Evolutionary conservation across 768 basidiomycete species (phyloP).

Genomic region (Termitomyces sp.): DNA sequence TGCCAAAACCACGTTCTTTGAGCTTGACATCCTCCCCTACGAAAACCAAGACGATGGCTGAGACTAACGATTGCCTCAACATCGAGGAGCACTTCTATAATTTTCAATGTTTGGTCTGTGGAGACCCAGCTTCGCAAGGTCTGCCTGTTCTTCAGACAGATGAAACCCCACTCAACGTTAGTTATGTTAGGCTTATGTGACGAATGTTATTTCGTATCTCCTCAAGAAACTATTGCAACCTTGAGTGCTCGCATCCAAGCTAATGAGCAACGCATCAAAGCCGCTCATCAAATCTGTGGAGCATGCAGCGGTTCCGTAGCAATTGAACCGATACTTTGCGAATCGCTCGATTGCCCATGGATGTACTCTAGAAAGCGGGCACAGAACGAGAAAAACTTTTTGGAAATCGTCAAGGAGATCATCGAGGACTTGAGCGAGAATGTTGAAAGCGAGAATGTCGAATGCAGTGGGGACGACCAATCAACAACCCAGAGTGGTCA

Average conservation of each 20-base stretch:
- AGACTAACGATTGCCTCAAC: constrained; percentile 37
- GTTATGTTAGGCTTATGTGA: constrained; percentile 56
- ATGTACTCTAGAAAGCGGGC: constrained; percentile 67
- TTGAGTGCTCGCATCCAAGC: constrained; percentile 51
- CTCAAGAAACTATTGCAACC: constrained; percentile 52
- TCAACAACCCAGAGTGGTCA: constrained; percentile 5
- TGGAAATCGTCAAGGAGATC: constrained; percentile 29
- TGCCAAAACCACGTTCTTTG: constrained; percentile 54
- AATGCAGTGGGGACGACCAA: constrained; percentile 1
- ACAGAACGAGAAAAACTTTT: constrained; percentile 38
- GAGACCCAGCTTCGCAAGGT: constrained; percentile 52
- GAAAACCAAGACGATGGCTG: constrained; percentile 18
- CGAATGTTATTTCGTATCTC: constrained; percentile 43
- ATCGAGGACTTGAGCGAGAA: constrained; percentile 30
- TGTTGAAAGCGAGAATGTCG: constrained; percentile 8
- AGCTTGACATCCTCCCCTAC: constrained; percentile 31
- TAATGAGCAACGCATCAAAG: constrained; percentile 50
- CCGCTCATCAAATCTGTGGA: constrained; percentile 67
- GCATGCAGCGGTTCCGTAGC: constrained; percentile 60
- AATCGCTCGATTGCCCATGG: constrained; percentile 86
- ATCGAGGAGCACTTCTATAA: constrained; percentile 78
- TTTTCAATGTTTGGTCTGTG: constrained; percentile 70
- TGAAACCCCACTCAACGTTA: background rate
- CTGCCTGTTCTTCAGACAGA: background rate
- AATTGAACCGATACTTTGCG: constrained; percentile 65